phyloP scores from a whole-genome alignment of 1,284 basidiomycete genomes.

The Cryptococcus jaspeensis region DNA sequence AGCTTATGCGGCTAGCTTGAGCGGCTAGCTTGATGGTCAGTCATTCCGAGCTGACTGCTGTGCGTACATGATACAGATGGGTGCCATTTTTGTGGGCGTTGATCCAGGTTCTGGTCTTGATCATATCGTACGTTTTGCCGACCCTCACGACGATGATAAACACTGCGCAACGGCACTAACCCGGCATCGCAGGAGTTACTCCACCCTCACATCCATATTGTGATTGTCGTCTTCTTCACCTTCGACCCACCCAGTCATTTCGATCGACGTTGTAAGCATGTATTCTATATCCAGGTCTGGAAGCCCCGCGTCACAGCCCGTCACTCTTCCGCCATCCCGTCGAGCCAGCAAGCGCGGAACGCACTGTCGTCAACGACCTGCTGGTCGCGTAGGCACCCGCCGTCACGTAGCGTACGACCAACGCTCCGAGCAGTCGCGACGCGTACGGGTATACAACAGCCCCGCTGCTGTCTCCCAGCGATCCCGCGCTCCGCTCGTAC shows the following conservation, averaged over 20 bases:
- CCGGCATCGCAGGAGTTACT: conserved; percentile 31
- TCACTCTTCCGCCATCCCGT: neutral
- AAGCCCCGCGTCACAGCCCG: neutral
- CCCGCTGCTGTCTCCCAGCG: too few relatives aligned
- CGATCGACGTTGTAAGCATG: neutral
- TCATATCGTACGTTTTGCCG: conserved; percentile 53
- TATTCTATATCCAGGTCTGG: neutral
- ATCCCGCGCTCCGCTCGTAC: too few relatives aligned
- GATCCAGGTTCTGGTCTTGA: conserved; percentile 65
- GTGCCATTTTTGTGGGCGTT: conserved; percentile 74
- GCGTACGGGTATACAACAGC: too few relatives aligned
- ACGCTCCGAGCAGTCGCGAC: too few relatives aligned
- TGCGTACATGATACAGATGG: conserved; percentile 59
- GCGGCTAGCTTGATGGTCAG: too few relatives aligned
- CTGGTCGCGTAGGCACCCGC: neutral
- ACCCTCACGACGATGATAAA: neutral
- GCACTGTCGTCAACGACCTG: neutral
- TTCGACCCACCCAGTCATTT: too few relatives aligned
- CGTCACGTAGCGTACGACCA: too few relatives aligned
- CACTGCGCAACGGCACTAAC: conserved; percentile 1
- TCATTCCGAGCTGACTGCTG: neutral
- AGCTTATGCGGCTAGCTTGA: neutral
- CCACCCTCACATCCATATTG: conserved; percentile 43
- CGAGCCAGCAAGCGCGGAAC: neutral
- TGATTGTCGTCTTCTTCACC: conserved; percentile 13